Base-by-base conservation (phyloP, 1,284 basidiomycete genomes). In the Kalmanozyma brasiliensis region DNA sequence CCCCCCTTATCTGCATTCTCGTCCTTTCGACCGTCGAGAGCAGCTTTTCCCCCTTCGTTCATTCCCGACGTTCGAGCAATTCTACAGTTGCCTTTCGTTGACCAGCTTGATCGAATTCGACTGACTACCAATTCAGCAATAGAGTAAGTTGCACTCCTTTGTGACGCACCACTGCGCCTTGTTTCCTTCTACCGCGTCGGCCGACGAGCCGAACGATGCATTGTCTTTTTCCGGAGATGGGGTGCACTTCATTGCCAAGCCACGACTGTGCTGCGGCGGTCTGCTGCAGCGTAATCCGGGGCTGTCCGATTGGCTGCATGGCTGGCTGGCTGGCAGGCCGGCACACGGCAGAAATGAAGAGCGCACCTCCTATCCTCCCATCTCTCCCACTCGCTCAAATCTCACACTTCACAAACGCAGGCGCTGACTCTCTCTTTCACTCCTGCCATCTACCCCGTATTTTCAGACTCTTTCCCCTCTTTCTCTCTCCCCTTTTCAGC, bases 21-120 rank as follows among this genome's bases (percentile, higher is more conserved):
- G 26, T 29, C 26, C 43, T 43, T 51, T 52, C 52, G 38, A 51
- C 19, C 42, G 42, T 52, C 53, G 61, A 64, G 30, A 58, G 61
- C 53, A 64, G 49, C 40, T 46, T 40, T n/a, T 19, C 37, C 34
- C 49, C 26, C 34, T 8, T 35, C 35, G 8, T 45, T 23, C 34
- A 33, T 30, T 49, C 38, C 16, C n/a, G 22, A n/a, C 42, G 33
- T 32, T 42, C 46, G 36, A 53, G 57, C 57, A 59, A 46, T 16
- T 30, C 24, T 46, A 26, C 20, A 47, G 45, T 53, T 61, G 47
- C 36, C 52, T 45, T n/a, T 22, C 16, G 23, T 34, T 45, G 45
- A 19, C 22, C 16, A 49, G 22, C 23, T 49, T 41, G 61, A 49
- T 51, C 61, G 51, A 64, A 53, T 26, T 30, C 37, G 45, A 42